Evolutionary conservation across 2,329 filamentous ascomycete species (phyloP).

Genomic region (Botryotinia globosa): DNA sequence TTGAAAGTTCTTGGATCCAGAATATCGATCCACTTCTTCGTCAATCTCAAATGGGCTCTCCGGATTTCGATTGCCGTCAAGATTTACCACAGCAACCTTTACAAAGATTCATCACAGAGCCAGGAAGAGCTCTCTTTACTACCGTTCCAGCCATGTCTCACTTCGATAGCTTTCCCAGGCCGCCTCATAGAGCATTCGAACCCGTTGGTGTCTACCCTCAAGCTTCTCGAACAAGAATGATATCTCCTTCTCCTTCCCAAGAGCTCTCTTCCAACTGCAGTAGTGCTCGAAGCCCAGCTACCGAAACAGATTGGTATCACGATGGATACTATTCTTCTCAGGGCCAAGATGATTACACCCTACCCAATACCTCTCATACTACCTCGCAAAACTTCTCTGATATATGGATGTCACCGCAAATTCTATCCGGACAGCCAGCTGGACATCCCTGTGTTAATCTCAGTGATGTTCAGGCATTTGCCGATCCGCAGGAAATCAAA

Average conservation of each 20-base stretch:
- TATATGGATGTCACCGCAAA: neutral
- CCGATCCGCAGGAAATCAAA: conserved; percentile 29
- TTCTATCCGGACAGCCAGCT: conserved; percentile 2
- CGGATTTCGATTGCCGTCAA: conserved; percentile 15
- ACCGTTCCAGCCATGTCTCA: conserved; percentile 14
- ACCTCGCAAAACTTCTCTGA: conserved; percentile 23
- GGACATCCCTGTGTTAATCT: conserved; percentile 31
- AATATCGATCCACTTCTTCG: conserved; percentile 28
- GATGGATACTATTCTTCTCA: conserved; percentile 27
- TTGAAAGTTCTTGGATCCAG: conserved; percentile 22
- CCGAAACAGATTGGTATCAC: conserved; percentile 26
- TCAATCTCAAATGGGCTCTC: conserved; percentile 7
- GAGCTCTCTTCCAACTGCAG: conserved; percentile 28
- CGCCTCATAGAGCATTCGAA: conserved; percentile 18
- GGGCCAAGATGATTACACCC: conserved; percentile 22
- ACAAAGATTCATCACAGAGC: conserved; percentile 29
- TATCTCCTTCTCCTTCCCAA: conserved; percentile 32
- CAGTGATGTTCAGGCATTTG: conserved; percentile 33
- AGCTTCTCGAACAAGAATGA: conserved; percentile 21
- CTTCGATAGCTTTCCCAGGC: conserved; percentile 5
- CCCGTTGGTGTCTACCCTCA: conserved; percentile 27
- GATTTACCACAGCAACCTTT: conserved; percentile 25
- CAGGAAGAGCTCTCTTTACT: conserved; percentile 25
- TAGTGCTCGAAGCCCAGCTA: conserved; percentile 28
- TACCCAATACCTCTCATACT: conserved; percentile 9